A percentile compares a stretch with the other conserved stretches of the same genome.
Evolutionary conservation across 306 rosid genomes (phyloP).

Genomic region (Inga laurina): DNA sequence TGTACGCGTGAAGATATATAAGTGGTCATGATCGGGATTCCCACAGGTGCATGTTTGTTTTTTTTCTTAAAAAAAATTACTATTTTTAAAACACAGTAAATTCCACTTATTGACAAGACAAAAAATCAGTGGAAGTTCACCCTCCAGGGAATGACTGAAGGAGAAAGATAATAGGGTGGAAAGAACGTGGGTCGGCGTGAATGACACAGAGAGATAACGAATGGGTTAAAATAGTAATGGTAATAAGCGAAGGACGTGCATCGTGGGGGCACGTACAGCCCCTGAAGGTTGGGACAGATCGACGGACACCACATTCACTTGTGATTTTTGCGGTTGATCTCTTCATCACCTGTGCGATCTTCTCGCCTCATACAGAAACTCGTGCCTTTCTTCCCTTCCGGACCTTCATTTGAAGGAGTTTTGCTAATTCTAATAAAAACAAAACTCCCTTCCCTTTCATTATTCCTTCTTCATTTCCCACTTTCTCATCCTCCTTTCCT

Average conservation of each 20-base stretch:
- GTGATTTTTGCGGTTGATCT: slow-evolving; percentile 4
- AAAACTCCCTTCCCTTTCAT: slow-evolving; percentile 2
- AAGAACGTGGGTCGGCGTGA: not conserved
- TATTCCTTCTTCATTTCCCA: not conserved
- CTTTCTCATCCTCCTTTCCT: not conserved
- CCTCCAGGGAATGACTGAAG: not conserved
- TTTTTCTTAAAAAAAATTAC: too few relatives aligned
- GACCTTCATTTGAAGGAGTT: slow-evolving; percentile 24
- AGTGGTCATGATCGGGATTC: not conserved
- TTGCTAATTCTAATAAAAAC: not conserved
- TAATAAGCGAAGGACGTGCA: slow-evolving; percentile 14
- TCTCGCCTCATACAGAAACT: slow-evolving; percentile 28
- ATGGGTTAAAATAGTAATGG: slow-evolving; percentile 20
- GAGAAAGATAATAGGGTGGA: not conserved
- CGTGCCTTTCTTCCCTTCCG: slow-evolving; percentile 29
- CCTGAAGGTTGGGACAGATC: slow-evolving; percentile 22
- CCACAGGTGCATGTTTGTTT: not conserved
- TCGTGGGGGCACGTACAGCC: slow-evolving; percentile 17
- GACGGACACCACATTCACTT: not conserved
- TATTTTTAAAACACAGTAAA: too few relatives aligned
- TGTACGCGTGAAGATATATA: not conserved
- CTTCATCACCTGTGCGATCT: slow-evolving; percentile 24
- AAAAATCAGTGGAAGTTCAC: not conserved
- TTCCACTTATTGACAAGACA: not conserved
- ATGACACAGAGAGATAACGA: not conserved